Evolutionary conservation across 1,139 yeast species (phyloP).

Genomic region (Lodderomyces parapsilosis): DNA sequence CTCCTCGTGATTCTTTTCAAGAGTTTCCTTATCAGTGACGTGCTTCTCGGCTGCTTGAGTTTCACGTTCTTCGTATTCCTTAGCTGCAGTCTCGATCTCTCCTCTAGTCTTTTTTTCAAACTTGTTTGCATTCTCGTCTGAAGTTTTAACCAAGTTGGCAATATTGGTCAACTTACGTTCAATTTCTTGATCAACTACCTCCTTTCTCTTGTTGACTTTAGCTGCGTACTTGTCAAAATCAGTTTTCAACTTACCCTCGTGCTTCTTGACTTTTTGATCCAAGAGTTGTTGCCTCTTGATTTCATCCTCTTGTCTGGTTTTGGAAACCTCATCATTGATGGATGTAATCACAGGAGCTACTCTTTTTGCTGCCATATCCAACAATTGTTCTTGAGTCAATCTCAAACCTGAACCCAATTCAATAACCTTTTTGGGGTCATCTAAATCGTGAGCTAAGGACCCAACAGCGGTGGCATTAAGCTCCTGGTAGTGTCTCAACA

Average conservation of each 20-base stretch:
- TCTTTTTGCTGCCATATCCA: slow-evolving; percentile 55
- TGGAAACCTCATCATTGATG: slow-evolving; percentile 51
- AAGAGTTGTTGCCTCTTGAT: slow-evolving; percentile 43
- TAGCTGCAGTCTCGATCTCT: slow-evolving; percentile 47
- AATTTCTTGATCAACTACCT: slow-evolving; percentile 39
- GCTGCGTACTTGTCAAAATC: slow-evolving; percentile 42
- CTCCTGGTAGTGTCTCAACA: slow-evolving; percentile 48
- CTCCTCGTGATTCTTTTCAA: slow-evolving; percentile 45
- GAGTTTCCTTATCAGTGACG: slow-evolving; percentile 42
- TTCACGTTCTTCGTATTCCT: slow-evolving; percentile 48
- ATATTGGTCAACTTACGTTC: slow-evolving; percentile 35
- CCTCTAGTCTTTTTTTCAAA: slow-evolving; percentile 39
- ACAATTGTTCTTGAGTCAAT: slow-evolving; percentile 54
- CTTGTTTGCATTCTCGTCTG: slow-evolving; percentile 31
- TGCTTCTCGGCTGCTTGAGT: slow-evolving; percentile 48
- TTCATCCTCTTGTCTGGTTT: slow-evolving; percentile 48
- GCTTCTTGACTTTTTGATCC: slow-evolving; percentile 37
- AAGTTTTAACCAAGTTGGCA: slow-evolving; percentile 27
- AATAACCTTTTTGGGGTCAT: slow-evolving; percentile 50
- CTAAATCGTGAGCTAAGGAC: slow-evolving; percentile 41
- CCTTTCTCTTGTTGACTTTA: slow-evolving; percentile 41
- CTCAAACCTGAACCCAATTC: slow-evolving; percentile 56
- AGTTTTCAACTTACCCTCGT: slow-evolving; percentile 42
- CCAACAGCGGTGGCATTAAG: slow-evolving; percentile 50
- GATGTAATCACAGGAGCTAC: slow-evolving; percentile 55